Evolutionary conservation across 2,329 filamentous ascomycete genomes (phyloP), one percentile per base, ranked within the genome.

Genomic region (Cryphonectria nitschkei): DNA sequence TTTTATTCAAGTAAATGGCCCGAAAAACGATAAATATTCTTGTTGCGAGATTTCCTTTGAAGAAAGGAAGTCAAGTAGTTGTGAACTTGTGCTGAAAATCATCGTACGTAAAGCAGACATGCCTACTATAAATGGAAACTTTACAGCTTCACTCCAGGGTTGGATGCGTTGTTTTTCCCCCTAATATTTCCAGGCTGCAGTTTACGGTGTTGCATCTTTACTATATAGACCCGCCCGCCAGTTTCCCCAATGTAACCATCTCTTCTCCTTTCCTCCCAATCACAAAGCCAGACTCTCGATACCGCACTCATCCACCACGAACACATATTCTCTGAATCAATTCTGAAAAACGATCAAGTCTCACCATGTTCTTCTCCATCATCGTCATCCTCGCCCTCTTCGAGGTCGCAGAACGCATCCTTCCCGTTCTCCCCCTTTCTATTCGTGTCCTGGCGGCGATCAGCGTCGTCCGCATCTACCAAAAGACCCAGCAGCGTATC

Each of bases 341-440:
- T 43, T 13, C 37, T 41, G 19, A 37, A 46, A 41, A 26, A n/a
- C 29, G 2, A 43, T n/a, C 19, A 46, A 46, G 22, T n/a, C 3
- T 64, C 39, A 46, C 37, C 13, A 64, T 64, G 60, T 43, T 63
- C 39, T 43, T 26, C 13, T 29, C 29, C 61, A 64, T 64, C 26
- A 32, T 64, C n/a, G n/a, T n/a, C 14, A 29, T 64, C 16, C 39
- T 64, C 39, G 11, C n/a, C 39, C 61, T 64, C 37, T 39, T 61
- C 22, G 58, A 61, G 58, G 58, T 61, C 8, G 58, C 32, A 61
- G 16, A 19, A 26, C 34, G 22, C 14, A 2, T 46, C 22, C 5
- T 19, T n/a, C 61, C 37, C 39, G 37, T 39, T 19, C 39, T 39
- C 11, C 39, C 61, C 46, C 4, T 29, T n/a, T 13, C 22, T n/a